Percentiles rank a stretch among this genome's conserved stretches.
Evolutionary conservation across 352 stramenopile genomes (phyloP).

Genomic region (Pythium biforme): DNA sequence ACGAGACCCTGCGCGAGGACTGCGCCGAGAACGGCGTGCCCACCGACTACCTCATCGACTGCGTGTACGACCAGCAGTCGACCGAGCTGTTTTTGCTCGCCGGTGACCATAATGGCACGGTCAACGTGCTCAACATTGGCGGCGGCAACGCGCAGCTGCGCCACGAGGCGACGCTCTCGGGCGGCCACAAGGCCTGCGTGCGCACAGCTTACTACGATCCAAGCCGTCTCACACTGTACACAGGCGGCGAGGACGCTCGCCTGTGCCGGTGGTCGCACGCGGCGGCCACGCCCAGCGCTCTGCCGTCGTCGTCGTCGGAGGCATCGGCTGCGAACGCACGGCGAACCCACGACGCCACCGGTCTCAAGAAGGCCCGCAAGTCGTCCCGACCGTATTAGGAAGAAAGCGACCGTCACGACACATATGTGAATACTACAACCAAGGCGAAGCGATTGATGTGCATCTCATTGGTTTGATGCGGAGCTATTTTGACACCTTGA

Average conservation of each 20-base stretch:
- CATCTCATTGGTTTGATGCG: too few relatives aligned
- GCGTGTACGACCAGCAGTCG: constrained; percentile 71
- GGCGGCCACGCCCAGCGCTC: constrained; percentile 5
- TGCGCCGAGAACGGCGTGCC: constrained; percentile 60
- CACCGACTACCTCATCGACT: constrained; percentile 88
- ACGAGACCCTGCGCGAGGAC: constrained; percentile 67
- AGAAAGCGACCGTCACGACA: background rate
- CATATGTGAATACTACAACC: background rate
- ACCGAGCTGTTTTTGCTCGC: constrained; percentile 76
- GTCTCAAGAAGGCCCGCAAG: constrained; percentile 74
- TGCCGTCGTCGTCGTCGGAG: background rate
- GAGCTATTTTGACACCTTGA: background rate
- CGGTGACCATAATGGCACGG: constrained; percentile 71
- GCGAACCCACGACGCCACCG: constrained; percentile 39
- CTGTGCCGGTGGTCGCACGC: constrained; percentile 74
- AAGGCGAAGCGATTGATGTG: background rate
- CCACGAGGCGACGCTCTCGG: constrained; percentile 45
- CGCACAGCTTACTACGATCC: constrained; percentile 78
- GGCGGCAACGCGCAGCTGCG: constrained; percentile 49
- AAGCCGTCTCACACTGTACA: constrained; percentile 51
- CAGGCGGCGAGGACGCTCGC: constrained; percentile 84
- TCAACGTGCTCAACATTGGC: constrained; percentile 75
- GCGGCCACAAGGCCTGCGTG: constrained; percentile 84
- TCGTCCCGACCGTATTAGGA: constrained; percentile 66
- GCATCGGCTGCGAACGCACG: background rate